A percentile compares a stretch with the other conserved stretches of the same genome.
Conservation (phyloP, 306 rosid genomes). For the Cyclanthera cordifolia region DNA sequence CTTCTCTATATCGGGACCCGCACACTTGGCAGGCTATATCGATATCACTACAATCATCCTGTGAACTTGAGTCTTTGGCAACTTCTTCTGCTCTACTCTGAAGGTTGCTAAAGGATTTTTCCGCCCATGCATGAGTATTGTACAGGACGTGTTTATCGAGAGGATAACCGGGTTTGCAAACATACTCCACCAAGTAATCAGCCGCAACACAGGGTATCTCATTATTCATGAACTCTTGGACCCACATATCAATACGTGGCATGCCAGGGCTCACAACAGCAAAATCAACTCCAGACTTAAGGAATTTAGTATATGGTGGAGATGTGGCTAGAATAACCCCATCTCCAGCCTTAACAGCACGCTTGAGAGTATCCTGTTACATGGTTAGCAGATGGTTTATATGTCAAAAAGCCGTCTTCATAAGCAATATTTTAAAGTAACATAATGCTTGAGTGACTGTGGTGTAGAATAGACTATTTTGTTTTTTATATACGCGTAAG, state of each 20-base stretch:
- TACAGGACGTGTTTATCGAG: conserved; percentile 63
- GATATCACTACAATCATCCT: conserved; percentile 14
- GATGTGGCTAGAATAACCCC: conserved; percentile 82
- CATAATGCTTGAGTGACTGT: neutral
- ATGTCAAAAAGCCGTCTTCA: neutral
- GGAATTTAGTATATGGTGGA: conserved; percentile 80
- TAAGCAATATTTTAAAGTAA: neutral
- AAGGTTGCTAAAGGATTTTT: conserved; percentile 43
- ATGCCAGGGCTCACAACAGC: conserved; percentile 73
- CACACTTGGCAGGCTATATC: conserved; percentile 58
- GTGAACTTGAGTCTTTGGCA: conserved; percentile 21
- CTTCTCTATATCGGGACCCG: conserved; percentile 59
- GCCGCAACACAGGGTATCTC: conserved; percentile 79
- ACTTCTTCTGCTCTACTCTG: conserved; percentile 51
- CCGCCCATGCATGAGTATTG: conserved; percentile 64
- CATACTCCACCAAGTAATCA: conserved; percentile 88
- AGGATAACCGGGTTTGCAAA: conserved; percentile 77
- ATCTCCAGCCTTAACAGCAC: conserved; percentile 81
- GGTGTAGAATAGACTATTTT: neutral
- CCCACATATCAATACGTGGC: conserved; percentile 75
- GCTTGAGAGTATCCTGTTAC: conserved; percentile 82
- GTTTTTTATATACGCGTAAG: no score
- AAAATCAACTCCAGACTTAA: conserved; percentile 46
- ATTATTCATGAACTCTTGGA: conserved; percentile 74
- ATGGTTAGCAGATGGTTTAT: neutral